Conservation (phyloP, 768 basidiomycete species). For the Termitomyces sp. region DNA sequence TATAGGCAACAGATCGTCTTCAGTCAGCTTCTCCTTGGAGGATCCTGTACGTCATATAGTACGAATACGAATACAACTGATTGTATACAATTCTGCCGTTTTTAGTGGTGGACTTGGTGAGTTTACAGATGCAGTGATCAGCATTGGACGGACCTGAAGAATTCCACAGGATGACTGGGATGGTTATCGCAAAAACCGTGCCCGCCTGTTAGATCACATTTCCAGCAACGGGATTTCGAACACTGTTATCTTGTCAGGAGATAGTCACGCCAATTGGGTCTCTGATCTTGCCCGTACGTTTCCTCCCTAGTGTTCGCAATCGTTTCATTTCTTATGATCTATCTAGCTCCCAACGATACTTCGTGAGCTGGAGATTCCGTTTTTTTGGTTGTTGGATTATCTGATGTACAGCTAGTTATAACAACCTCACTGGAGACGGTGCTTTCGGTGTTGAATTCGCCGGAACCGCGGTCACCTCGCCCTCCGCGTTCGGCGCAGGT, state of each 20-base stretch:
- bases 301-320: conserved; percentile 6
- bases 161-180: background rate
- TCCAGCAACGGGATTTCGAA: conserved; percentile 45
- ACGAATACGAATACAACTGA: too few relatives aligned
- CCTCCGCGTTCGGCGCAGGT: background rate
- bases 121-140: too few relatives aligned
- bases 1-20: background rate
- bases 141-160: too few relatives aligned
- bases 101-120: background rate
- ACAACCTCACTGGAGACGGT: background rate
- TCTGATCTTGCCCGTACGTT: conserved; percentile 41
- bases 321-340: too few relatives aligned
- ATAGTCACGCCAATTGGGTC: conserved; percentile 59
- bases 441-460: background rate
- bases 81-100: background rate
- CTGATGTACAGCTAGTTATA: background rate
- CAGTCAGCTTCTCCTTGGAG: background rate
- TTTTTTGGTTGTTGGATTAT: too few relatives aligned
- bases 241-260: conserved; percentile 53
- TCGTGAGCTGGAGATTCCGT: background rate
- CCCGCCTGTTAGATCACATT: conserved; percentile 46
- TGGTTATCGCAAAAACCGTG: conserved; percentile 51
- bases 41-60: background rate
- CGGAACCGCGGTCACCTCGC: background rate
- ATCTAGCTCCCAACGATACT: background rate